Evolutionary conservation across 129 eudicot species (phyloP).

Genomic region (Glebionis coronaria): DNA sequence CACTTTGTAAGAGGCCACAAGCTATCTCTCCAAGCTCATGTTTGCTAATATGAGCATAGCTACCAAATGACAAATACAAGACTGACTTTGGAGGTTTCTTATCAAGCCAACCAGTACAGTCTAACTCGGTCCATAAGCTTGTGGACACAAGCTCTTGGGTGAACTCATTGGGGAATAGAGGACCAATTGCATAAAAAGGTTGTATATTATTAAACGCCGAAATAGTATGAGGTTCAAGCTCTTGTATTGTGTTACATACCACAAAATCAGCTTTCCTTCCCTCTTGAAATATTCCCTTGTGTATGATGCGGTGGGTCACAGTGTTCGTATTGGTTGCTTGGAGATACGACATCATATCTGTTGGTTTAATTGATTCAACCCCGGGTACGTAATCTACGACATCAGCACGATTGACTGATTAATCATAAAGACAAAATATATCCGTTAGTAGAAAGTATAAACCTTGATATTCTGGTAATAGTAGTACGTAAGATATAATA

Average conservation of each 20-base stretch:
- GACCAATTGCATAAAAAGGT: constrained; percentile 79
- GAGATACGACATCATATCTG: constrained; percentile 72
- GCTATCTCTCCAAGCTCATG: constrained; percentile 58
- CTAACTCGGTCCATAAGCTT: constrained; percentile 76
- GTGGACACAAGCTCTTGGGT: constrained; percentile 49
- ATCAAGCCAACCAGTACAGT: constrained; percentile 74
- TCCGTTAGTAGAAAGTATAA: constrained; percentile 1
- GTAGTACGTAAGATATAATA: too few species aligned
- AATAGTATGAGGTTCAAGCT: constrained; percentile 58
- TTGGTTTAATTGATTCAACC: constrained; percentile 55
- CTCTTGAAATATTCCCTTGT: constrained; percentile 44
- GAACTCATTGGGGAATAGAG: constrained; percentile 46
- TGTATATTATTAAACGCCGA: constrained; percentile 40
- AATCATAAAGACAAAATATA: not conserved
- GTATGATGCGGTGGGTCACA: constrained; percentile 45
- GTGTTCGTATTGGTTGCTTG: constrained; percentile 54
- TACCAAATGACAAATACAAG: constrained; percentile 80
- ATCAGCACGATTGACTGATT: constrained; percentile 49
- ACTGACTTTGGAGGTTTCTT: constrained; percentile 53
- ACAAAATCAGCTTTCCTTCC: constrained; percentile 64
- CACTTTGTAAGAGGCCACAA: constrained; percentile 49
- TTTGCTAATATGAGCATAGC: constrained; percentile 70
- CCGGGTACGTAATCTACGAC: constrained; percentile 77
- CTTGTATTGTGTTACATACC: constrained; percentile 73
- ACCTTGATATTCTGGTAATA: too few species aligned